Conservation (phyloP, 306 rosid genomes). For the Cucurbita argyrosperma region DNA sequence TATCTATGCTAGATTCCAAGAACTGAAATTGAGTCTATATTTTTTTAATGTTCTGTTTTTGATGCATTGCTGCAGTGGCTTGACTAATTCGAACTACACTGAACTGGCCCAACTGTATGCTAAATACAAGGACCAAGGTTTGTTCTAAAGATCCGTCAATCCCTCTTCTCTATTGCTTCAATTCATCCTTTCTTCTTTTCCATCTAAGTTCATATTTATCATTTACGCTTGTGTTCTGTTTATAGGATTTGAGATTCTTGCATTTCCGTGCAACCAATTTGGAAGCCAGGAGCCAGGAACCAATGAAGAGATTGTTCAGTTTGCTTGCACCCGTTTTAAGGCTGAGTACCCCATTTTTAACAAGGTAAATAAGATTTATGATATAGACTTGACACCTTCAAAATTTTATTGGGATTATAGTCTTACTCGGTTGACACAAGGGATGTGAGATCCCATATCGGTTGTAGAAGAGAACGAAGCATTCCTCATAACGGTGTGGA, state of each 20-base stretch:
- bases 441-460: background rate
- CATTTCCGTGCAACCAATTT: conserved; percentile 95
- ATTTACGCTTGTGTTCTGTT: background rate
- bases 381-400: background rate
- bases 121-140: conserved; percentile 77
- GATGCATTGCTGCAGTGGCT: conserved; percentile 63
- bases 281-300: conserved; percentile 93
- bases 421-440: background rate
- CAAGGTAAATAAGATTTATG: conserved; percentile 34
- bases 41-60: conserved; percentile 9
- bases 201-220: background rate
- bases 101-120: conserved; percentile 79
- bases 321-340: conserved; percentile 89
- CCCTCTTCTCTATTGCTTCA: background rate
- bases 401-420: background rate
- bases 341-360: conserved; percentile 88
- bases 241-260: conserved; percentile 80
- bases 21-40: background rate
- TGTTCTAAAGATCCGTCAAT: background rate
- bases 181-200: background rate
- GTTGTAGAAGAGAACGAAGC: no score
- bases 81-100: conserved; percentile 91
- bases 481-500: no score
- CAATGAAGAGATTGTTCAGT: conserved; percentile 67
- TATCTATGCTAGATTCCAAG: background rate